Evolutionary conservation across 2,329 filamentous ascomycete genomes (phyloP).

Genomic region (Dactylellina cionopaga): DNA sequence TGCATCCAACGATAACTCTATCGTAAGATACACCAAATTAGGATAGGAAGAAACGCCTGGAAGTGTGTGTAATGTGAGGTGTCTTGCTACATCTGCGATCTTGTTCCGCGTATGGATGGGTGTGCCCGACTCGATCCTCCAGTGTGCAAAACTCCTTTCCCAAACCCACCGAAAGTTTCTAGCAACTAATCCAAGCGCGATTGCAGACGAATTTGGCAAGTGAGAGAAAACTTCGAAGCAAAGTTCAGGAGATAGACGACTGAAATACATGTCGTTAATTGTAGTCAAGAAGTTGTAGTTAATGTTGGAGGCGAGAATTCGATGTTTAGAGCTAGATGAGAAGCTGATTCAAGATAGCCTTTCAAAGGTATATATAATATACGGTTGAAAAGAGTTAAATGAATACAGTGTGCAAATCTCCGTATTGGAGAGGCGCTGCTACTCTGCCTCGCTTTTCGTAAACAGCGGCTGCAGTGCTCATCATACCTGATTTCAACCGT

Average conservation of each 20-base stretch:
- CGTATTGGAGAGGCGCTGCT: too few species aligned
- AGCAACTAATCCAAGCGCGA: background rate
- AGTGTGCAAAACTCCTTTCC: background rate
- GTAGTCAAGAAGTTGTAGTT: too few species aligned
- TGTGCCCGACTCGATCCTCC: background rate
- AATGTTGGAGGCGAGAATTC: too few species aligned
- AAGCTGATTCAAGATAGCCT: too few species aligned
- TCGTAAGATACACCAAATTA: background rate
- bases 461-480: too few species aligned
- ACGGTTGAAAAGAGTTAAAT: too few species aligned
- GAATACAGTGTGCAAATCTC: too few species aligned
- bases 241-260: background rate
- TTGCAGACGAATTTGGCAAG: background rate
- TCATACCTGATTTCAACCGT: too few species aligned
- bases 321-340: too few species aligned
- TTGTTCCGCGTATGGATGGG: background rate
- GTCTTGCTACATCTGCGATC: background rate
- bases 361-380: too few species aligned
- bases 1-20: too few species aligned
- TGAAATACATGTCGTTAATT: background rate
- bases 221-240: background rate
- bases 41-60: background rate
- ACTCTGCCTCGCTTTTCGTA: too few species aligned
- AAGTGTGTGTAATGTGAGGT: background rate
- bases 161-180: background rate